Evolutionary conservation across 164 flowering plant genomes (phyloP).

Genomic region (Magnolia sinica): DNA sequence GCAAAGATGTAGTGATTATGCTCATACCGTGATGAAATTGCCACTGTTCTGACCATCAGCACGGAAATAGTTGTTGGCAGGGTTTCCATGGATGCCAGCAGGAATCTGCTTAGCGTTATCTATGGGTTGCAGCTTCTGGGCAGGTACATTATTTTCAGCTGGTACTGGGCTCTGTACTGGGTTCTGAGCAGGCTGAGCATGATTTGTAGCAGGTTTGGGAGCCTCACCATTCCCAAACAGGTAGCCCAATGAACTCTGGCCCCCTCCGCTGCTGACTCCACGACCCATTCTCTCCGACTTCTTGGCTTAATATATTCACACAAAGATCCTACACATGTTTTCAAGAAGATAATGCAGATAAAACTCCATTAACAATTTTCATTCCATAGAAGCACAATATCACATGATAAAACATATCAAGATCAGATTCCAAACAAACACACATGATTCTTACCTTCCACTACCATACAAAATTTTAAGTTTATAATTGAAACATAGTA

Average conservation of each 20-base stretch:
- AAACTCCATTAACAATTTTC: neutral
- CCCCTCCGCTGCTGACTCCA: constrained; percentile 81
- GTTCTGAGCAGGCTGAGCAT: constrained; percentile 20
- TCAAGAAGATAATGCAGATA: neutral
- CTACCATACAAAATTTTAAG: no score
- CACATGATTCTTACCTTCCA: no score
- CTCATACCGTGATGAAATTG: constrained; percentile 41
- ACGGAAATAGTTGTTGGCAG: constrained; percentile 30
- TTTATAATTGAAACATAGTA: no score
- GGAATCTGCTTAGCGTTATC: constrained; percentile 38
- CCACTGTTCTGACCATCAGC: constrained; percentile 50
- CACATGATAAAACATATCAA: neutral
- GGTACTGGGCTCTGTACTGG: constrained; percentile 20
- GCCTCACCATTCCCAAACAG: constrained; percentile 71
- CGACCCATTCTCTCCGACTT: constrained; percentile 49
- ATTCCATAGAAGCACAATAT: neutral
- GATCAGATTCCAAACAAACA: neutral
- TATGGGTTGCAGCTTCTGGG: constrained; percentile 31
- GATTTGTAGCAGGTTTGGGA: constrained; percentile 41
- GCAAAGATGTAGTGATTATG: neutral
- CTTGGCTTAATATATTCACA: no score
- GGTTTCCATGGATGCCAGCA: constrained; percentile 38
- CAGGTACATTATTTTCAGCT: constrained; percentile 22
- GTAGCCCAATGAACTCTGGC: constrained; percentile 78
- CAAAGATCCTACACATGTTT: neutral